Conservation (phyloP, 352 stramenopile species). For the Globisporangium mamillatum region DNA sequence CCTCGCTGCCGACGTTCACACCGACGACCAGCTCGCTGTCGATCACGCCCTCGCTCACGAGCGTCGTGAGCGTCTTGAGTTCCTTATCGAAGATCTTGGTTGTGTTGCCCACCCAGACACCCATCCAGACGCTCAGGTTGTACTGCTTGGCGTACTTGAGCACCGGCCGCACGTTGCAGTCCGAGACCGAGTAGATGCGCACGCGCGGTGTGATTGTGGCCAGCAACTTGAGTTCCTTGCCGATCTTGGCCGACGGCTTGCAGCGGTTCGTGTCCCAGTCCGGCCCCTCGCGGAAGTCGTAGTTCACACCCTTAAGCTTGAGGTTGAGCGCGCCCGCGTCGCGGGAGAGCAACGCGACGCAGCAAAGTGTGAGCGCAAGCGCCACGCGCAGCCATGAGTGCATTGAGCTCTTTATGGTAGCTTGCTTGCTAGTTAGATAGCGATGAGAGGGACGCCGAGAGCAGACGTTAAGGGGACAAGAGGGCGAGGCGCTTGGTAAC, state of each 20-base stretch:
- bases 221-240: conserved; percentile 42
- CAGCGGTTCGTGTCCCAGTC: conserved; percentile 56
- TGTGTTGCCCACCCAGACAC: conserved; percentile 53
- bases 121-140: conserved; percentile 52
- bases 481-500: neutral
- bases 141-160: conserved; percentile 32
- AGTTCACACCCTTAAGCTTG: conserved; percentile 57
- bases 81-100: conserved; percentile 43
- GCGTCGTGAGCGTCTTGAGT: conserved; percentile 31
- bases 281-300: conserved; percentile 51
- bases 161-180: conserved; percentile 57
- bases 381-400: neutral
- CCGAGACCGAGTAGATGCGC: conserved; percentile 55
- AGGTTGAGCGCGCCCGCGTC: conserved; percentile 11
- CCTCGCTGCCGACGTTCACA: conserved; percentile 71
- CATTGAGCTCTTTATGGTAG: neutral
- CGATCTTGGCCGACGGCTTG: conserved; percentile 40
- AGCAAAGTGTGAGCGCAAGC: neutral
- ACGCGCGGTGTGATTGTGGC: conserved; percentile 38
- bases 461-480: neutral
- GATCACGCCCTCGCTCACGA: conserved; percentile 34
- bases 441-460: neutral
- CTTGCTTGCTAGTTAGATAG: neutral
- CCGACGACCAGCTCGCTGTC: conserved; percentile 26
- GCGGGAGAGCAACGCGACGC: neutral